These are phyloP conservation scores for Sungouiella thailandica DNA, from an alignment of 805 yeast species.

Conservation along the genomic window DNA sequence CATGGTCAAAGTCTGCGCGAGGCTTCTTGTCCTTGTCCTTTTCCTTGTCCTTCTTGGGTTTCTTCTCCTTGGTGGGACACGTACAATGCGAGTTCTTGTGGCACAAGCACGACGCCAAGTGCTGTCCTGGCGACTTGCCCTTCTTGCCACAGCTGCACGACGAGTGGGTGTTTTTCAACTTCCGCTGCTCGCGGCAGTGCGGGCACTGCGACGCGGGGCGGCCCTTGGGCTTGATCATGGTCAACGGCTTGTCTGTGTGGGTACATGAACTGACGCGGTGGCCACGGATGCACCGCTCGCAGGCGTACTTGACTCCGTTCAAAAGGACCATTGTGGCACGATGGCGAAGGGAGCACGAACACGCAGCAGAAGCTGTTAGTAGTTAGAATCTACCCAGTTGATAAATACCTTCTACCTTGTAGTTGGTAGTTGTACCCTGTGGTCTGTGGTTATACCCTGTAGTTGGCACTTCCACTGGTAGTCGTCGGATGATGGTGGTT, in stretches of 20 bases:
- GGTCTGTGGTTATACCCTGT: no score
- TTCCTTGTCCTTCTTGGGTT: slow-evolving; percentile 10
- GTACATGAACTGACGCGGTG: slow-evolving; percentile 93
- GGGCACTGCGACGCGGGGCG: slow-evolving; percentile 90
- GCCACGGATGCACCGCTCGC: slow-evolving; percentile 94
- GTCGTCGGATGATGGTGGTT: no score
- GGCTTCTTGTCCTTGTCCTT: slow-evolving; percentile 10
- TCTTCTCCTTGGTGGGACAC: slow-evolving; percentile 26
- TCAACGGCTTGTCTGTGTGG: slow-evolving; percentile 85
- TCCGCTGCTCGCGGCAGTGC: slow-evolving; percentile 76
- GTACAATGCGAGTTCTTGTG: slow-evolving; percentile 38
- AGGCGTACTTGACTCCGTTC: slow-evolving; percentile 92
- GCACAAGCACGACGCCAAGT: slow-evolving; percentile 35
- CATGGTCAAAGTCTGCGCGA: background rate
- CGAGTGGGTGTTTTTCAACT: slow-evolving; percentile 59
- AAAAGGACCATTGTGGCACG: slow-evolving; percentile 76
- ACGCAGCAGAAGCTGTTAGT: no score
- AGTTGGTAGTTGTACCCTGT: no score
- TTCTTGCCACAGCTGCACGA: slow-evolving; percentile 66
- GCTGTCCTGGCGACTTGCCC: slow-evolving; percentile 36
- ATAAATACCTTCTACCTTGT: no score
- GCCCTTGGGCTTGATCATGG: slow-evolving; percentile 94
- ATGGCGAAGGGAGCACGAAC: no score
- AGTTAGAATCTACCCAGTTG: no score
- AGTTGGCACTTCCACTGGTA: no score